Evolutionary conservation across 805 yeast genomes (phyloP).

Genomic region (Sugiyamaella marilandica): DNA sequence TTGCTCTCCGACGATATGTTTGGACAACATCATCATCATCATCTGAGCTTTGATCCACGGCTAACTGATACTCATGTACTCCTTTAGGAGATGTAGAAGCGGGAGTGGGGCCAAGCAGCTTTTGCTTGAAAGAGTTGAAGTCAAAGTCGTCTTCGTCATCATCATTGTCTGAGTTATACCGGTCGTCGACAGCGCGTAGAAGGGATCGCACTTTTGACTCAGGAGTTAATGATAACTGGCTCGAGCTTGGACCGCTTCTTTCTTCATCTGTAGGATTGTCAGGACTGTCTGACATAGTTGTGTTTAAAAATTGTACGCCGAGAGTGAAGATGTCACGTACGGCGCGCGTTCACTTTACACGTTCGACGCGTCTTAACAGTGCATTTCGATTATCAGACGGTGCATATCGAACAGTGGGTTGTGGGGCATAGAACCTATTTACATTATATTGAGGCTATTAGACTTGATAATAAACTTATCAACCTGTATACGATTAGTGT

Average conservation of each 20-base stretch:
- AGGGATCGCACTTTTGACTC: slow-evolving; percentile 1
- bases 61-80: neutral
- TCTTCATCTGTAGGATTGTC: no score
- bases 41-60: neutral
- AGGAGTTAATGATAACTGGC: neutral
- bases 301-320: no score
- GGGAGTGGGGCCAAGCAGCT: neutral
- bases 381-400: no score
- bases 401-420: no score
- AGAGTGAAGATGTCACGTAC: no score
- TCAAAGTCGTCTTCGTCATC: neutral
- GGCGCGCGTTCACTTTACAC: no score
- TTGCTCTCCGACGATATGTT: neutral
- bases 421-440: no score
- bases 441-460: no score
- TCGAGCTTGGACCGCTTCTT: neutral
- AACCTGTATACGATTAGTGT: no score
- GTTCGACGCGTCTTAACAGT: no score
- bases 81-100: neutral
- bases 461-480: no score
- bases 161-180: neutral
- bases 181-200: neutral
- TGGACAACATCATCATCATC: neutral
- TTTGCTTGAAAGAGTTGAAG: neutral
- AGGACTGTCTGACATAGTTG: no score